Conservation (phyloP, 2,329 filamentous ascomycete species). For the Lasiodiplodia gonubiensis region DNA sequence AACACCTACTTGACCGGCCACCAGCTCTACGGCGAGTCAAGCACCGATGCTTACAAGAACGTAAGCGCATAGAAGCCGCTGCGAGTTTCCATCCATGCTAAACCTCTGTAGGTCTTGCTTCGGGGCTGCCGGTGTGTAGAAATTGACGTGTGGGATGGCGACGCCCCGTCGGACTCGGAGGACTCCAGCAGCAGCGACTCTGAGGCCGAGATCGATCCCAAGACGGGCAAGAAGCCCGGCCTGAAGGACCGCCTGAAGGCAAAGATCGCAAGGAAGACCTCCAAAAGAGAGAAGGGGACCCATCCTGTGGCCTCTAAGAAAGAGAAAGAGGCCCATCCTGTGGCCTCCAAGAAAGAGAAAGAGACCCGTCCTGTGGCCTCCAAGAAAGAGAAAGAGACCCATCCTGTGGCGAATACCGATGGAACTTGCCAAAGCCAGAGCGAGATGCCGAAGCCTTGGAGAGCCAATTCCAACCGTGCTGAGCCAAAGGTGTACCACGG, state of each 20-base stretch:
- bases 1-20: constrained; percentile 92
- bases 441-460: constrained; percentile 40
- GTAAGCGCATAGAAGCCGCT: constrained; percentile 53
- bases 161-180: constrained; percentile 49
- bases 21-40: constrained; percentile 79
- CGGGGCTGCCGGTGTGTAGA: constrained; percentile 88
- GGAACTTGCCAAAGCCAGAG: constrained; percentile 13
- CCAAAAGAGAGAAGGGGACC: constrained; percentile 41
- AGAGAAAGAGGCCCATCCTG: no score
- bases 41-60: constrained; percentile 77
- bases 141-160: constrained; percentile 92
- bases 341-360: constrained; percentile 32
- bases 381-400: constrained; percentile 33
- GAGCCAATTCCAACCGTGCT: constrained; percentile 41
- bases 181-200: constrained; percentile 35
- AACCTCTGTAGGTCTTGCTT: constrained; percentile 65
- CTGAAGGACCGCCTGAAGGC: constrained; percentile 32
- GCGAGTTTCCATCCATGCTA: neutral
- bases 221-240: constrained; percentile 33
- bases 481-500: constrained; percentile 87
- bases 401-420: constrained; percentile 16
- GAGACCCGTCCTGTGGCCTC: neutral
- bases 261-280: constrained; percentile 43
- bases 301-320: constrained; percentile 6
- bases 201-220: constrained; percentile 40